These are phyloP conservation scores for Linnemannia schmuckeri DNA, from an alignment of 192 early-diverging fungal species.

Conservation along the genomic window DNA sequence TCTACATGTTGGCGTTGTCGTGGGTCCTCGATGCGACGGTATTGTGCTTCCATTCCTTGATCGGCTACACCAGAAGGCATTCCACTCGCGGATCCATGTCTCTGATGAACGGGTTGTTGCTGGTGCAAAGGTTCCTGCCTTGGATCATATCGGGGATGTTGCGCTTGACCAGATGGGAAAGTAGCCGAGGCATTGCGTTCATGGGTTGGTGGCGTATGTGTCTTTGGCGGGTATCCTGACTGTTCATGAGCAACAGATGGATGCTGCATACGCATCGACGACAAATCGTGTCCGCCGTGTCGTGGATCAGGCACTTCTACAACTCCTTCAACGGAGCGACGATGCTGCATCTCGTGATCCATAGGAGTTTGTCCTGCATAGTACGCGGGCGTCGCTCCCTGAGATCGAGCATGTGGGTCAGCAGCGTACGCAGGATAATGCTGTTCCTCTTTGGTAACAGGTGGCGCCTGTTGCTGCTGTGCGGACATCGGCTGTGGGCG, in stretches of 20 bases:
- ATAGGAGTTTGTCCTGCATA: constrained; percentile 1
- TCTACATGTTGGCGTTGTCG: constrained; percentile 20
- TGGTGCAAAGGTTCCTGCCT: not conserved
- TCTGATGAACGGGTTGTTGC: constrained; percentile 8
- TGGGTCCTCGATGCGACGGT: not conserved
- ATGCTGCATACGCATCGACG: not conserved
- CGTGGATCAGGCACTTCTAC: not conserved
- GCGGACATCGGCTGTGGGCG: not conserved
- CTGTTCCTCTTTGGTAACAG: constrained; percentile 10
- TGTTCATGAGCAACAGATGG: not conserved
- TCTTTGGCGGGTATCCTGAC: constrained; percentile 3
- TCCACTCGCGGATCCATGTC: constrained; percentile 8
- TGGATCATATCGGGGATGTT: constrained; percentile 6
- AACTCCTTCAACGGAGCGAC: not conserved
- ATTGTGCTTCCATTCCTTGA: not conserved
- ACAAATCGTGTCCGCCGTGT: not conserved
- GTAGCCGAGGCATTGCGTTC: not conserved
- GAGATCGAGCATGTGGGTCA: not conserved
- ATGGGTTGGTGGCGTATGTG: constrained; percentile 20
- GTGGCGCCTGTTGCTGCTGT: constrained; percentile 9
- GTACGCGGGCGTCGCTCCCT: not conserved
- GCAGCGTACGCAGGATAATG: not conserved
- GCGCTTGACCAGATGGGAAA: not conserved
- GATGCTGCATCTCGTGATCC: constrained; percentile 12
- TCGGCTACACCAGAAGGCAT: not conserved